phyloP scores from a whole-genome alignment of 1,284 basidiomycete genomes.

The Trichosporon asahii region DNA sequence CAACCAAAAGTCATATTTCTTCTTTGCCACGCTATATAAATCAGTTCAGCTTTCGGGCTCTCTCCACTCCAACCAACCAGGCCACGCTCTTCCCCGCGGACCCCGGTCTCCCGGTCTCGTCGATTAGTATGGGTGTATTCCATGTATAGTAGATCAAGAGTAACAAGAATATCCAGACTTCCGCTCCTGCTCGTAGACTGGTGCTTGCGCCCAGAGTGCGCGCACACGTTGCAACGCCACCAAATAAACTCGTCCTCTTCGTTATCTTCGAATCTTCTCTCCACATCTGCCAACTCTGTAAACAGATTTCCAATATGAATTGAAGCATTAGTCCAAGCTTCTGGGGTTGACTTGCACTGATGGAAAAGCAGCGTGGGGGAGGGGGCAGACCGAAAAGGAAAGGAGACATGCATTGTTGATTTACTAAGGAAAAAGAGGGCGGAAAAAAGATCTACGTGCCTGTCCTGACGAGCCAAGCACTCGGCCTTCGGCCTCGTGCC shows the following conservation, averaged over 20 bases:
- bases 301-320: not conserved
- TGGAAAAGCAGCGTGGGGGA: no score
- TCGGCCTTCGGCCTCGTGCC: not conserved
- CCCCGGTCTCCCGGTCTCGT: not conserved
- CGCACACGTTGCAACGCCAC: not conserved
- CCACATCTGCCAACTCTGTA: not conserved
- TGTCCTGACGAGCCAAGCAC: not conserved
- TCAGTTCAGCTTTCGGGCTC: not conserved
- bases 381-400: not conserved
- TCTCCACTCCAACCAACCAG: not conserved
- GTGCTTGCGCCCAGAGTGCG: not conserved
- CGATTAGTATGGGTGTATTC: slow-evolving; percentile 1
- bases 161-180: not conserved
- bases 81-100: not conserved
- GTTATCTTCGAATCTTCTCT: no score
- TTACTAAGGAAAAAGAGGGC: no score
- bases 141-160: slow-evolving; percentile 8
- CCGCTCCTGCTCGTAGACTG: not conserved
- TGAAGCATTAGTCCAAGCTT: not conserved
- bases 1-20: not conserved
- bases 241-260: not conserved
- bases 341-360: no score
- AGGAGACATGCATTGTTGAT: not conserved
- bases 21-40: slow-evolving; percentile 7
- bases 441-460: not conserved